phyloP scores from a whole-genome alignment of 805 yeast genomes.

The Ogataea nonfermentans region DNA sequence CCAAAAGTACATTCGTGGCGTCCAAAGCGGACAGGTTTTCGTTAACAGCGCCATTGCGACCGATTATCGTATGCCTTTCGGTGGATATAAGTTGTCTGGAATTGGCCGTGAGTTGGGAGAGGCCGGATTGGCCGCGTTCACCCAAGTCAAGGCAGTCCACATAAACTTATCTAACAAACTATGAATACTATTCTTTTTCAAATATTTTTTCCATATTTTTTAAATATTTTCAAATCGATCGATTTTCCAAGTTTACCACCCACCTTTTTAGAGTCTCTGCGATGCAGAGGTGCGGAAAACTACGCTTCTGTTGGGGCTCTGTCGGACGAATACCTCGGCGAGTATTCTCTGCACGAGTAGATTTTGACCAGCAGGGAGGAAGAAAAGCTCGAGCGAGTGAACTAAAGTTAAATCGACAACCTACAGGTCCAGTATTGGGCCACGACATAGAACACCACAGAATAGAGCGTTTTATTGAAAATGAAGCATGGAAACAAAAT shows the following conservation, averaged over 20 bases:
- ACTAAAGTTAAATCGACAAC: too few relatives aligned
- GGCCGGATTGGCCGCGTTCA: slow-evolving; percentile 81
- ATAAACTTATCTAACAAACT: slow-evolving; percentile 32
- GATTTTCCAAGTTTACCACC: not conserved
- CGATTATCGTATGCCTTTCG: slow-evolving; percentile 86
- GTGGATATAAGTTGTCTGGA: slow-evolving; percentile 90
- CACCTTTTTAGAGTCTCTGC: slow-evolving; percentile 5
- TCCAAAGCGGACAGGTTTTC: slow-evolving; percentile 90
- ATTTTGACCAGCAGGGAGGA: not conserved
- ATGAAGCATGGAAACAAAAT: too few relatives aligned
- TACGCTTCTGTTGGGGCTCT: slow-evolving; percentile 1
- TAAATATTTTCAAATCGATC: slow-evolving; percentile 3
- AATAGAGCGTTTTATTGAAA: too few relatives aligned
- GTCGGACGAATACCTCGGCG: slow-evolving; percentile 2
- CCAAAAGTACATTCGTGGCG: slow-evolving; percentile 65
- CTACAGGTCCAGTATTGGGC: too few relatives aligned
- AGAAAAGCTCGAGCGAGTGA: too few relatives aligned
- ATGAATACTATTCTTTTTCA: slow-evolving; percentile 9
- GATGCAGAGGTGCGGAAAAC: slow-evolving; percentile 7
- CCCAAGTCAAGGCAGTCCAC: slow-evolving; percentile 85
- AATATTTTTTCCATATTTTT: not conserved
- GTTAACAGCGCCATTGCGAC: slow-evolving; percentile 87
- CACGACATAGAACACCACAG: too few relatives aligned
- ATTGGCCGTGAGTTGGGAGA: slow-evolving; percentile 91
- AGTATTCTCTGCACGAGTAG: slow-evolving; percentile 7